A percentile compares a stretch with the other conserved stretches of the same genome.
Conservation (phyloP, 148 eudicot genomes). For the Salicornia ramosissima region DNA sequence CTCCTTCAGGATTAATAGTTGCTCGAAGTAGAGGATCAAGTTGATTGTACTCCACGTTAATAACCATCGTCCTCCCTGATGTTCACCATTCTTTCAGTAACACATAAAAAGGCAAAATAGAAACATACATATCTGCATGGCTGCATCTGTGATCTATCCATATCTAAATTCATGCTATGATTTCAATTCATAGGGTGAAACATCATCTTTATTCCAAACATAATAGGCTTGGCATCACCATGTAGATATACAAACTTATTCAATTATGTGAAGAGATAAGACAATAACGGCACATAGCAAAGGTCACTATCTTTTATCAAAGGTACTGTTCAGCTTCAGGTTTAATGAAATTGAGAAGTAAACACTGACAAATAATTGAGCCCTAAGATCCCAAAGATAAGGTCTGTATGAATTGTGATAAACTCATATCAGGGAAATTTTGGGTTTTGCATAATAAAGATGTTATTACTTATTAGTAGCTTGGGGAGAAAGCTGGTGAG, state of each 20-base stretch:
- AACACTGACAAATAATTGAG: no score
- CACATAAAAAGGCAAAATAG: background rate
- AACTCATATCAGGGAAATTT: no score
- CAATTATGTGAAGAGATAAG: background rate
- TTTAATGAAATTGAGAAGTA: no score
- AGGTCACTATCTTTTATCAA: background rate
- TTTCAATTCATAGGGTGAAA: no score
- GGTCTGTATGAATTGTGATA: no score
- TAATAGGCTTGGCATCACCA: background rate
- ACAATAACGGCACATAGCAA: background rate
- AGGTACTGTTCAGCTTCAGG: background rate
- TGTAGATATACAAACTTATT: background rate
- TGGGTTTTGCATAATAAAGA: no score
- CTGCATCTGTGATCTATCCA: background rate
- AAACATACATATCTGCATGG: background rate
- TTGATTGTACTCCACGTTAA: slow-evolving; percentile 98
- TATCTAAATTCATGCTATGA: no score
- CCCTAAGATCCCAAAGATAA: no score
- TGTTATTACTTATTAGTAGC: no score
- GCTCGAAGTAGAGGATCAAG: slow-evolving; percentile 96
- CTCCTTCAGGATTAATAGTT: slow-evolving; percentile 85
- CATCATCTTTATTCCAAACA: no score
- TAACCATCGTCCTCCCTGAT: slow-evolving; percentile 90
- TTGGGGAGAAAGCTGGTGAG: no score
- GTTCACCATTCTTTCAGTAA: slow-evolving; percentile 19